Evolutionary conservation across 257 asterid genomes (phyloP), one percentile per base, ranked within the genome.

Genomic region (Striga asiatica): DNA sequence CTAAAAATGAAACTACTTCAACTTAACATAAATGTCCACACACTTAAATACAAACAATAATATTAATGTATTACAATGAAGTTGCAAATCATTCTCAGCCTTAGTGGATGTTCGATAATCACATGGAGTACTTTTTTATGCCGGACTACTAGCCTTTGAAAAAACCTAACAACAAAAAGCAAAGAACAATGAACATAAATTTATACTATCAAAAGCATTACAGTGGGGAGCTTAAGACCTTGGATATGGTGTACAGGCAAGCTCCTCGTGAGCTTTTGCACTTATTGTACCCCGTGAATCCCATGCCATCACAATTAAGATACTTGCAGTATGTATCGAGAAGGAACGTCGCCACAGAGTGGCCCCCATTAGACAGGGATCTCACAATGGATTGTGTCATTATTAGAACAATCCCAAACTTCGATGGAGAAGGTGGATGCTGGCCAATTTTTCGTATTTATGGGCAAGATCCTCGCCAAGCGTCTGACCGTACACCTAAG

Each of bases 341-440:
- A 78, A 81, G 97, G 75, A 89, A 89, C 54, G 83, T 85, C 16
- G 84, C 78, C 51, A 42, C 94, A 68, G 81, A 77, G 73, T 89
- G 97, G 97, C 97, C 97, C 62, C 97, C 97, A 35, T 64, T 73
- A 51, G 95, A 89, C 70, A 70, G 97, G 72, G 89, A 89, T 50
- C 93, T 89, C 69, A 72, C 79, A 56, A 47, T 85, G 81, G 97
- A 89, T 64, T 89, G 97, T 64, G 67, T 89, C 68, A 85, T 89
- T 54, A 76, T 89, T 68, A 81, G 97, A 78, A 73, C 75, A 81
- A 71, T 89, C 62, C 97, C 97, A 63, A 55, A 85, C 72, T 79
- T 85, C 68, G 89, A 89, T 29, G 88, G 94, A 13, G 73, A 66
- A 39, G 95, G 97, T 58, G 95, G 95, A 24, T 89, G 84, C 73